phyloP scores from a whole-genome alignment of 148 eudicot species.

The Oxyria digyna region DNA sequence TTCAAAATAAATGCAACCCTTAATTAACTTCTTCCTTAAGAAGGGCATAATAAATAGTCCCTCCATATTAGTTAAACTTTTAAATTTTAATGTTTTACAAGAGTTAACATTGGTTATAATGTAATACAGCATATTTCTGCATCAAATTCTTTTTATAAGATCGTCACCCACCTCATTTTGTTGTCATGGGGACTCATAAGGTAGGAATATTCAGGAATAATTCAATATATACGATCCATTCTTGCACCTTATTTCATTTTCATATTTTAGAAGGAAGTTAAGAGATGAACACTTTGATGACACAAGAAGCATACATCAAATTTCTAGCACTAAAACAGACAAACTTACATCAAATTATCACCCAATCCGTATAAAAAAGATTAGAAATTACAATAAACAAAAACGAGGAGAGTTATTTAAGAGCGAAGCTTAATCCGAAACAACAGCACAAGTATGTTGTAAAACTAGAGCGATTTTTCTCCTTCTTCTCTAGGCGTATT shows the following conservation, averaged over 20 bases:
- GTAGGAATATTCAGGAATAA: background rate
- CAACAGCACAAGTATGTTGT: background rate
- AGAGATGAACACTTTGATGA: background rate
- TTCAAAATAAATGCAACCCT: background rate
- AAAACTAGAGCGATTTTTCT: slow-evolving; percentile 9
- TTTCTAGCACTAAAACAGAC: background rate
- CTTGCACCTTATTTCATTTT: background rate
- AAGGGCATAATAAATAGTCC: too few species aligned
- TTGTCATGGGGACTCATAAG: background rate
- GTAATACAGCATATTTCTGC: too few species aligned
- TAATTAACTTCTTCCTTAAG: background rate
- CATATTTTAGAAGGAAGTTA: background rate
- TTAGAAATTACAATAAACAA: background rate
- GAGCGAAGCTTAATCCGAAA: background rate
- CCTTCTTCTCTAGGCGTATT: slow-evolving; percentile 1
- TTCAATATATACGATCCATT: background rate
- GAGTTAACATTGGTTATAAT: too few species aligned
- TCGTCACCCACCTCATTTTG: background rate
- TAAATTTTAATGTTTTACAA: too few species aligned
- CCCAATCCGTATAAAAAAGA: background rate
- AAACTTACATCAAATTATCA: background rate
- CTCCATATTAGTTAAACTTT: too few species aligned
- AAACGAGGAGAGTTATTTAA: background rate
- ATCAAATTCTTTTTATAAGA: too few species aligned
- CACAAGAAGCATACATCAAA: too few species aligned